These are phyloP conservation scores for Aphanomyces invadans DNA, from an alignment of 352 stramenopile genomes.

Conservation along the genomic window DNA sequence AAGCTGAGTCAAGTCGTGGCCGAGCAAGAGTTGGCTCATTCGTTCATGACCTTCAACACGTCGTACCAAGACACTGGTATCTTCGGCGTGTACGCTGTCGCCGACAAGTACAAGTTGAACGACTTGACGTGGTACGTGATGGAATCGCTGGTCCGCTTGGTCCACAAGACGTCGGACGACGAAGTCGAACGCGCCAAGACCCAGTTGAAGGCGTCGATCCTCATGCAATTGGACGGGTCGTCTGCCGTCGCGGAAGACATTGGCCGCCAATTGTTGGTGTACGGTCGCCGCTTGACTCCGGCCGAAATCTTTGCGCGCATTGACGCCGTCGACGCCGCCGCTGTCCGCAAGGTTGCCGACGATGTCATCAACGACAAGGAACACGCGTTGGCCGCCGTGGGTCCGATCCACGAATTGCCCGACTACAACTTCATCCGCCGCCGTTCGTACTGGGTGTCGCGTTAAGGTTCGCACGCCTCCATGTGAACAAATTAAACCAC, in stretches of 20 bases:
- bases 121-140: slow-evolving; percentile 93
- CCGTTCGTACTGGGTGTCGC: slow-evolving; percentile 97
- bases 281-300: slow-evolving; percentile 93
- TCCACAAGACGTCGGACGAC: slow-evolving; percentile 95
- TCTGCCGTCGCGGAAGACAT: slow-evolving; percentile 99
- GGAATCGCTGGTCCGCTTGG: slow-evolving; percentile 91
- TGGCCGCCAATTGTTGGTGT: slow-evolving; percentile 96
- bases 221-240: slow-evolving; percentile 98
- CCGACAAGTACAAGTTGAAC: slow-evolving; percentile 91
- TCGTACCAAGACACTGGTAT: slow-evolving; percentile 99
- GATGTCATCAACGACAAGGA: slow-evolving; percentile 98
- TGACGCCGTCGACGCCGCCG: slow-evolving; percentile 94
- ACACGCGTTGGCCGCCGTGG: slow-evolving; percentile 95
- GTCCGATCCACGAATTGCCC: slow-evolving; percentile 97
- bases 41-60: slow-evolving; percentile 99
- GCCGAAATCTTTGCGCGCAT: slow-evolving; percentile 99
- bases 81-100: slow-evolving; percentile 98
- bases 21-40: slow-evolving; percentile 94
- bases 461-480: slow-evolving; percentile 49
- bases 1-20: slow-evolving; percentile 96
- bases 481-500: slow-evolving; percentile 30
- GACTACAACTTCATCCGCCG: slow-evolving; percentile 99
- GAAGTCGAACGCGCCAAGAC: slow-evolving; percentile 97
- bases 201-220: slow-evolving; percentile 98
- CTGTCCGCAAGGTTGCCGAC: slow-evolving; percentile 85